These are phyloP conservation scores for Zangia roseola DNA, from an alignment of 768 basidiomycete genomes.

Conservation along the genomic window DNA sequence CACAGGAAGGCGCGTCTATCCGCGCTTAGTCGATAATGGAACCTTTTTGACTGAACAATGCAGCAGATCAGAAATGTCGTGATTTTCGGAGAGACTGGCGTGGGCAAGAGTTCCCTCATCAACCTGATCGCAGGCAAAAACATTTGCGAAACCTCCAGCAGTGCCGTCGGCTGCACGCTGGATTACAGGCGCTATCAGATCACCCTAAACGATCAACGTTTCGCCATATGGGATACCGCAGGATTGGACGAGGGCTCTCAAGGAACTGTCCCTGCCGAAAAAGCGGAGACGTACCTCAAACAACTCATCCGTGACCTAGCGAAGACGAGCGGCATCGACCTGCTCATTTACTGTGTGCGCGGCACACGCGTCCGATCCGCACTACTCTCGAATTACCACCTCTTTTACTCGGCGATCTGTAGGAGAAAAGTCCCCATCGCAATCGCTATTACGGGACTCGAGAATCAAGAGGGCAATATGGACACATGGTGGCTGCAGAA, in stretches of 20 bases:
- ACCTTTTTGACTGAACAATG: background rate
- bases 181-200: constrained; percentile 23
- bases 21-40: background rate
- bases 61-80: constrained; percentile 34
- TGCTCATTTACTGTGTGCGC: constrained; percentile 42
- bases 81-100: constrained; percentile 43
- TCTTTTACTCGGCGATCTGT: constrained; percentile 42
- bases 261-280: constrained; percentile 29
- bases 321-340: constrained; percentile 36
- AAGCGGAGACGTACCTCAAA: constrained; percentile 31
- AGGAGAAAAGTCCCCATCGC: constrained; percentile 38
- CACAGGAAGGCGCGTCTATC: constrained; percentile 15
- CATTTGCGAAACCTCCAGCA: constrained; percentile 30
- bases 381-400: constrained; percentile 37
- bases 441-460: constrained; percentile 43
- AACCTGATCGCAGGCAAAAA: constrained; percentile 36
- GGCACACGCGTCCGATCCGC: constrained; percentile 37
- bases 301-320: constrained; percentile 35
- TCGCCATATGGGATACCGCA: constrained; percentile 34
- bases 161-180: constrained; percentile 38
- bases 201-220: constrained; percentile 17
- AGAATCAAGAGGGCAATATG: constrained; percentile 34
- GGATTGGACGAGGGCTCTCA: constrained; percentile 31
- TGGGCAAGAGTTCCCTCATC: constrained; percentile 45
- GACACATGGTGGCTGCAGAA: constrained; percentile 34